Conservation (phyloP, 129 eudicot genomes). For the Solidago caesia region DNA sequence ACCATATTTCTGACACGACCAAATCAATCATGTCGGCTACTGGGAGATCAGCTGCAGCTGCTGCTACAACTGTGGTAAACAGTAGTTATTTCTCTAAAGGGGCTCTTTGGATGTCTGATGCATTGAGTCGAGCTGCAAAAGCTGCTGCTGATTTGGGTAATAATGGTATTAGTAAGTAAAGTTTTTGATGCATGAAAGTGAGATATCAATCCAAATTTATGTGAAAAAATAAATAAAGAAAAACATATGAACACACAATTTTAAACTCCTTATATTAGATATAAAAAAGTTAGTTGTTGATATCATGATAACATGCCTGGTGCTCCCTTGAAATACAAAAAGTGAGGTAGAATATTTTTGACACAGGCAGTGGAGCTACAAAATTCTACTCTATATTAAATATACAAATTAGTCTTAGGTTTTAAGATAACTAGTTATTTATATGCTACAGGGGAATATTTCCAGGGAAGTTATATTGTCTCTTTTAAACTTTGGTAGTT, state of each 20-base stretch:
- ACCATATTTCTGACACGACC: slow-evolving; percentile 62
- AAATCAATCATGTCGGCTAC: slow-evolving; percentile 67
- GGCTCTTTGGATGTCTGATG: slow-evolving; percentile 92
- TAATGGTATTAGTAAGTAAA: slow-evolving; percentile 43
- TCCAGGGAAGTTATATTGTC: too few species aligned
- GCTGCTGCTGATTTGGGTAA: slow-evolving; percentile 81
- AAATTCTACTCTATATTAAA: background rate
- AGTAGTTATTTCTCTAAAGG: slow-evolving; percentile 88
- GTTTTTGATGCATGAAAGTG: background rate
- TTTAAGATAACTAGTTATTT: too few species aligned
- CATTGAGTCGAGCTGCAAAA: slow-evolving; percentile 68
- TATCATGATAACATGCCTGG: background rate
- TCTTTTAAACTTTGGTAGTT: too few species aligned
- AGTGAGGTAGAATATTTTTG: background rate
- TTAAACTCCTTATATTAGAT: background rate
- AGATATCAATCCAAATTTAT: background rate
- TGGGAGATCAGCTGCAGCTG: slow-evolving; percentile 75
- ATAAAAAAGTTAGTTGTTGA: background rate
- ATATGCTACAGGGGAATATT: too few species aligned
- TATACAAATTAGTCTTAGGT: background rate
- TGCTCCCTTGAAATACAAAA: background rate
- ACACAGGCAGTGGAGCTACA: background rate
- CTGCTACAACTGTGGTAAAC: slow-evolving; percentile 79
- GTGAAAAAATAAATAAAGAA: background rate
- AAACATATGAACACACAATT: background rate